Conservation (phyloP, 2,329 filamentous ascomycete species). For the Clonostachys rosea region DNA sequence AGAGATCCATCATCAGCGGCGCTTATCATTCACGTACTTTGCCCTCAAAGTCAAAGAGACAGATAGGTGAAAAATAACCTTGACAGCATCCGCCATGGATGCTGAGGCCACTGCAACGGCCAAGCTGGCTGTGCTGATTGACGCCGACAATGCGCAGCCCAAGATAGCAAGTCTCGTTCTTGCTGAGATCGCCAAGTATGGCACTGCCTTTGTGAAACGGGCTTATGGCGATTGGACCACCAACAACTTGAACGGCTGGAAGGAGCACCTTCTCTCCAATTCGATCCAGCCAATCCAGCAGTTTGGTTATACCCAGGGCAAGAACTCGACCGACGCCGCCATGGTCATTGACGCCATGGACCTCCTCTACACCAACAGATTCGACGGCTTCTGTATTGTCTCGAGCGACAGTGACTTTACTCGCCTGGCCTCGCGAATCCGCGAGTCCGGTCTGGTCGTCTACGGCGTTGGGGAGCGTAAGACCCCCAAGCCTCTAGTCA, state of each 20-base stretch:
- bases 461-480: constrained; percentile 20
- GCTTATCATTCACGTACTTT: too few species aligned
- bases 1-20: too few species aligned
- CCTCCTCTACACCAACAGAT: constrained; percentile 20
- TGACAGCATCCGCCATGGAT: too few species aligned
- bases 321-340: constrained; percentile 25
- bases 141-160: too few species aligned
- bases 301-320: constrained; percentile 25
- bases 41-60: too few species aligned
- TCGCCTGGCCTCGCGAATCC: constrained; percentile 22
- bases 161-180: too few species aligned
- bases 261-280: constrained; percentile 17
- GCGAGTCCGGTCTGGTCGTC: constrained; percentile 20
- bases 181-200: constrained; percentile 9
- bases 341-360: constrained; percentile 33
- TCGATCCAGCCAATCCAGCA: constrained; percentile 28
- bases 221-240: constrained; percentile 28
- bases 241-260: constrained; percentile 17
- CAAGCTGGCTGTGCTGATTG: too few species aligned
- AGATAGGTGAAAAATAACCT: too few species aligned
- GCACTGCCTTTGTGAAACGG: constrained; percentile 18
- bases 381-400: constrained; percentile 24
- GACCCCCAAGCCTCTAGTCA: constrained; percentile 21
- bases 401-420: constrained; percentile 30
- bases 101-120: too few species aligned